phyloP scores from a whole-genome alignment of 225 moss, liverwort and hornwort species.

The Straminergon stramineum region DNA sequence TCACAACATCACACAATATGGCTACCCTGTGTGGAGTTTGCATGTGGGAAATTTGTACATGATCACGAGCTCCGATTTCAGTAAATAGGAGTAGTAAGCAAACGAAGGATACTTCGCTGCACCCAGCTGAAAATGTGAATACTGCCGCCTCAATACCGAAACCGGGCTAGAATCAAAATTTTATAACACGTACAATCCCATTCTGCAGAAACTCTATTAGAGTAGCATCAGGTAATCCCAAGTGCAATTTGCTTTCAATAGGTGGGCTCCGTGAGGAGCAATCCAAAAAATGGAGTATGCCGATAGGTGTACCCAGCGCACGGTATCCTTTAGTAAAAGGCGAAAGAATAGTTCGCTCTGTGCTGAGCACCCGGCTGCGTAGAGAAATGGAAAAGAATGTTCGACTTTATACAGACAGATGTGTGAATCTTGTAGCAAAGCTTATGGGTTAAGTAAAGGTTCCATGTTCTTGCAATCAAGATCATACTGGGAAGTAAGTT shows the following conservation, averaged over 20 bases:
- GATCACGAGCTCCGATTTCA: background rate
- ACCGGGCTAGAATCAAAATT: background rate
- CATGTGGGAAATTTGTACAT: background rate
- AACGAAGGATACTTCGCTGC: background rate
- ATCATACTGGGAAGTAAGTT: background rate
- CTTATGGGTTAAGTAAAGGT: background rate
- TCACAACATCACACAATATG: background rate
- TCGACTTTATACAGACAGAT: background rate
- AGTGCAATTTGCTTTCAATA: background rate
- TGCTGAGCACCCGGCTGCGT: background rate
- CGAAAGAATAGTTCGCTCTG: conserved; percentile 41
- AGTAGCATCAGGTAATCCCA: fast-evolving
- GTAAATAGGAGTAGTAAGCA: no score
- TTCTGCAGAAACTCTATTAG: fast-evolving
- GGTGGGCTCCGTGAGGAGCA: conserved; percentile 13
- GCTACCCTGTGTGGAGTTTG: no score
- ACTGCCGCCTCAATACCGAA: no score
- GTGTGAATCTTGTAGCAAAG: background rate
- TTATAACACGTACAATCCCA: fast-evolving
- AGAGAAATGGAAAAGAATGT: fast-evolving
- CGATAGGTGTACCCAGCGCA: background rate
- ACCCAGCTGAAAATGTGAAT: background rate
- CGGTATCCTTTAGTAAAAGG: conserved; percentile 66
- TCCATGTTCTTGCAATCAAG: background rate
- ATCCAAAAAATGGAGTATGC: background rate